Evolutionary conservation across 2,329 filamentous ascomycete species (phyloP), one percentile per base, ranked within the genome.

Genomic region (Aspergillus udagawae): DNA sequence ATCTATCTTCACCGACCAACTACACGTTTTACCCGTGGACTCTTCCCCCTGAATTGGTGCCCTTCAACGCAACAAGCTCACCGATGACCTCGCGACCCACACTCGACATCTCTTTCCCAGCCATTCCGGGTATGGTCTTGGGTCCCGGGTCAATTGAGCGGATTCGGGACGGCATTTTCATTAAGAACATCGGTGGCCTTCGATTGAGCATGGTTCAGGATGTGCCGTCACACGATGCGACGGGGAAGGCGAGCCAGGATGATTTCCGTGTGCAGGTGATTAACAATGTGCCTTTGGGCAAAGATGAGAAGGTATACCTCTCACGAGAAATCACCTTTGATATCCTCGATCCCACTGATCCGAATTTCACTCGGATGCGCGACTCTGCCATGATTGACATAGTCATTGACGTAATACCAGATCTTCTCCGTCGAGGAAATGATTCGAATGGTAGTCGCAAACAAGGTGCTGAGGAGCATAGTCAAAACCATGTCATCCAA

Each of bases 11-110:
- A 14, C 84, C 83, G 6, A 86, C 86, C 0, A 96, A 96, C 66
- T 87, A 92, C 71, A 93, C 89, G 0, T 87, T 90, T 66, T 97
- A 92, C 68, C 94, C 94, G 0, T 97, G 93, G 93, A 97, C 94
- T 0, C 78, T 99, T 0, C 93, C 94, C 0, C 79, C 80, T 1
- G 81, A 84, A 27, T 80, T 96, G 64, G 82, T 97, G 2, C 91
- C 92, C 0, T 75, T 78, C 9, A 86, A 95, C 66, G 93, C 89
- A 0, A 88, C 82, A n/a, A 96, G 91, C 64, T 82, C 87, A 4
- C 85, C 83, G 12, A 87, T 96, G 63, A 81, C 85, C 4, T 80
- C 86, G 56, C 87, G 88, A 20, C 81, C 88, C 9, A 89, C 91
- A 2, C 86, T 94, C 53, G 86, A 88, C 54, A 80, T 89, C 3